Conservation (phyloP, 2,329 filamentous ascomycete genomes). For the Lojkania enalia region DNA sequence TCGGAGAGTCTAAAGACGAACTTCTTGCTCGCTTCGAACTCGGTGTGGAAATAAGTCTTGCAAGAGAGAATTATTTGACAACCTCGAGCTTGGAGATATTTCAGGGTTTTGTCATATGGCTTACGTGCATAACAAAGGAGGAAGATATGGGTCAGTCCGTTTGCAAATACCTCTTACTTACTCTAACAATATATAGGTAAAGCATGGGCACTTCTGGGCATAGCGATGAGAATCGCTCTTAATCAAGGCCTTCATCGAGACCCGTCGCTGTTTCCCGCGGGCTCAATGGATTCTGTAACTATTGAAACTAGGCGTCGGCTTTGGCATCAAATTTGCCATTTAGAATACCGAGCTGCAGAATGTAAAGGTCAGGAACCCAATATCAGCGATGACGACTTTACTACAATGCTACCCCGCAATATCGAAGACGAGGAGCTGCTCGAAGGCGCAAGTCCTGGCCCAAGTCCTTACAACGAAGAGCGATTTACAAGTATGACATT, state of each 20-base stretch:
- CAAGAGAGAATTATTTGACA: constrained; percentile 43
- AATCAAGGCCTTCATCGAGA: constrained; percentile 45
- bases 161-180: neutral
- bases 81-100: constrained; percentile 43
- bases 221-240: constrained; percentile 43
- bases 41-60: constrained; percentile 41
- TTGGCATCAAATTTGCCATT: constrained; percentile 44
- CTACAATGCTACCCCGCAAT: constrained; percentile 42
- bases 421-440: constrained; percentile 45
- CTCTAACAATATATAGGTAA: constrained; percentile 29
- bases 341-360: constrained; percentile 45
- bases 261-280: constrained; percentile 40
- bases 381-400: constrained; percentile 44
- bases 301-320: constrained; percentile 43
- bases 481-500: constrained; percentile 42
- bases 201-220: constrained; percentile 43
- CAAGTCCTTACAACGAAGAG: constrained; percentile 35
- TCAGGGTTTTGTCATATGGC: constrained; percentile 43
- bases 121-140: constrained; percentile 44
- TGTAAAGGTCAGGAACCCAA: constrained; percentile 46
- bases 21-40: constrained; percentile 38
- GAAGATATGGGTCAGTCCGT: constrained; percentile 41
- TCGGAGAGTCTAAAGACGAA: constrained; percentile 37
- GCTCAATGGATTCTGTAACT: constrained; percentile 42
- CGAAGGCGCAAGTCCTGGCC: constrained; percentile 39